Evolutionary conservation across 2,329 filamentous ascomycete species (phyloP).

Genomic region (Atkinsonella texensis): DNA sequence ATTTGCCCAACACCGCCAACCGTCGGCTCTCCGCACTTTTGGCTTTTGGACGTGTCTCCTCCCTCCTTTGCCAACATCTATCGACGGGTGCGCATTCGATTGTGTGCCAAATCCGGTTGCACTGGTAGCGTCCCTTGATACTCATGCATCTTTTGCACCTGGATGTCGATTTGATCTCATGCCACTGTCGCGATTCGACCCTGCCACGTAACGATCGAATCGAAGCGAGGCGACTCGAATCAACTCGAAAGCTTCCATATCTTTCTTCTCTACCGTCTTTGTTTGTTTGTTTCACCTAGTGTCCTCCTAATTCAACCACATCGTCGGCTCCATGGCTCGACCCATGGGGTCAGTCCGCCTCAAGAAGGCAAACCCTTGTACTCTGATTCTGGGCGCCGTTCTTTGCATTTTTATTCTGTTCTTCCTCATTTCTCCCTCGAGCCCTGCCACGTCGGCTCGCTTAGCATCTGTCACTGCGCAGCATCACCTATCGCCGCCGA

Average conservation of each 20-base stretch:
- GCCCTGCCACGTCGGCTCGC: constrained; percentile 31
- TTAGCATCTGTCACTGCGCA: constrained; percentile 34
- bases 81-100: not conserved
- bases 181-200: constrained; percentile 4
- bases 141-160: not conserved
- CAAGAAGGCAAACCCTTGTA: constrained; percentile 69
- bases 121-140: not conserved
- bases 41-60: not conserved
- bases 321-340: constrained; percentile 34
- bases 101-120: not conserved
- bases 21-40: not conserved
- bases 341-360: constrained; percentile 56
- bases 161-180: constrained; percentile 4
- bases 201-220: constrained; percentile 5
- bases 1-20: not conserved
- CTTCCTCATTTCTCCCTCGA: constrained; percentile 46
- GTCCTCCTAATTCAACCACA: not conserved
- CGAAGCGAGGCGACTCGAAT: not conserved
- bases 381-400: constrained; percentile 57
- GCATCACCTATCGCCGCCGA: constrained; percentile 31
- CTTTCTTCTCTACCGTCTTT: not conserved
- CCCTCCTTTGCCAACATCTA: not conserved
- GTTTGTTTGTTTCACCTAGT: not conserved
- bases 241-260: not conserved
- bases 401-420: constrained; percentile 61